A percentile compares a stretch with the other conserved stretches of the same genome.
These are phyloP conservation scores for Penstemon davidsonii DNA, from an alignment of 257 asterid genomes.

Conservation along the genomic window DNA sequence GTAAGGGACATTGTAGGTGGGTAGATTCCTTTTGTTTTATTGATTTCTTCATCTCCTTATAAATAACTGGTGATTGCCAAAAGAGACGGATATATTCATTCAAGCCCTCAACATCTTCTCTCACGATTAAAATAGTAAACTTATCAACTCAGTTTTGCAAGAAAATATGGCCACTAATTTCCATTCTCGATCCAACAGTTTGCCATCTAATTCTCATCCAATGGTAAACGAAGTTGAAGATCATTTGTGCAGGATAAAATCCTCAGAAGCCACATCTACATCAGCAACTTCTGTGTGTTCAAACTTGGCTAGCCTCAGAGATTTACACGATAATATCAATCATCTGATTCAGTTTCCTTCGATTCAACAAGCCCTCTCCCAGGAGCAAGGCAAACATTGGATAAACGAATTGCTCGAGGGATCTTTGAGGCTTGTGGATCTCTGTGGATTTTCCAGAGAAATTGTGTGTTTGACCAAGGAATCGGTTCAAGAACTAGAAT, in stretches of 20 bases:
- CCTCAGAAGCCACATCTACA: slow-evolving; percentile 25
- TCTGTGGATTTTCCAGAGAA: slow-evolving; percentile 30
- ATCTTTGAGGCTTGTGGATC: slow-evolving; percentile 37
- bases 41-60: background rate
- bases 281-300: slow-evolving; percentile 26
- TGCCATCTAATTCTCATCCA: slow-evolving; percentile 41
- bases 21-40: slow-evolving; percentile 9
- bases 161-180: slow-evolving; percentile 18
- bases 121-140: background rate
- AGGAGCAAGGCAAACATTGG: slow-evolving; percentile 12
- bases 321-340: slow-evolving; percentile 33
- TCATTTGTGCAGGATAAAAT: slow-evolving; percentile 28
- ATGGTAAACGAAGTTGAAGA: slow-evolving; percentile 21
- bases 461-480: slow-evolving; percentile 22
- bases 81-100: background rate
- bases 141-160: slow-evolving; percentile 28
- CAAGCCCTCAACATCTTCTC: slow-evolving; percentile 1
- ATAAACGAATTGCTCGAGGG: slow-evolving; percentile 35
- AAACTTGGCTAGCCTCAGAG: slow-evolving; percentile 34
- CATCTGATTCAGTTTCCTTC: slow-evolving; percentile 36
- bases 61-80: slow-evolving; percentile 3
- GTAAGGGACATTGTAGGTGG: slow-evolving; percentile 1
- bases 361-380: slow-evolving; percentile 28
- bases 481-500: slow-evolving; percentile 31
- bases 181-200: slow-evolving; percentile 39